Base-by-base conservation (phyloP, 768 basidiomycete genomes). In the Leccinum sublutescens region DNA sequence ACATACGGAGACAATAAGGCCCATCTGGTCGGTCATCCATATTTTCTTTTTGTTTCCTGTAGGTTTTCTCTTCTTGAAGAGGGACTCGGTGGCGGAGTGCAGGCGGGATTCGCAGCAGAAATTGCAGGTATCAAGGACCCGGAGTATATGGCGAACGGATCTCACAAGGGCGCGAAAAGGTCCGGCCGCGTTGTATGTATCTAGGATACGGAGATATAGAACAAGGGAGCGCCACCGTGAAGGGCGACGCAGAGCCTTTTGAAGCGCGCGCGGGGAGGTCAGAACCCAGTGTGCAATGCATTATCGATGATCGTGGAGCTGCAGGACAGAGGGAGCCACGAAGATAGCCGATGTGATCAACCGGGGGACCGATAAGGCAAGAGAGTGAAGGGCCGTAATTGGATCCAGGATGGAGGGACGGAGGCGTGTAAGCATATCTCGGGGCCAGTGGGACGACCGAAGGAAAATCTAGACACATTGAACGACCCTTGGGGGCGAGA, bases 321-420 rank as follows among this genome's bases (percentile, higher is more conserved):
- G 33, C 31, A 23, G 23, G 23, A 17, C 27, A 10, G 27, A 40
- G 19, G 33, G 43, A 11, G 19, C 2, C n/a, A 19, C 7, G 29
- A 52, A 57, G 66, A 64, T 67, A 59, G 56, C 62, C 62, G 66
- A 50, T 7, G 31, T 31, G 65, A 67, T 64, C 62, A 64, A 40
- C 54, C 21, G 29, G 31, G 36, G 5, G 0, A 54, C 62, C 0
- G 34, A 66, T 50, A 66, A 57, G 62, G 65, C 25, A 66, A 54
- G 31, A 19, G 17, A 33, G 3, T 31, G 9, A 17, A 47, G 33
- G 48, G 40, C 19, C 49, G 63, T 56, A 51, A 57, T 61, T 54
- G 17, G 47, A 53, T 65, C 49, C 56, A 34, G 29, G 33, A 51
- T n/a, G 55, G n/a, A 43, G 15, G 36, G 36, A 27, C 21, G 34